Percentiles rank a stretch among this genome's conserved stretches.
phyloP scores from a whole-genome alignment of 1,284 basidiomycete genomes.

The Takashimella koratensis region DNA sequence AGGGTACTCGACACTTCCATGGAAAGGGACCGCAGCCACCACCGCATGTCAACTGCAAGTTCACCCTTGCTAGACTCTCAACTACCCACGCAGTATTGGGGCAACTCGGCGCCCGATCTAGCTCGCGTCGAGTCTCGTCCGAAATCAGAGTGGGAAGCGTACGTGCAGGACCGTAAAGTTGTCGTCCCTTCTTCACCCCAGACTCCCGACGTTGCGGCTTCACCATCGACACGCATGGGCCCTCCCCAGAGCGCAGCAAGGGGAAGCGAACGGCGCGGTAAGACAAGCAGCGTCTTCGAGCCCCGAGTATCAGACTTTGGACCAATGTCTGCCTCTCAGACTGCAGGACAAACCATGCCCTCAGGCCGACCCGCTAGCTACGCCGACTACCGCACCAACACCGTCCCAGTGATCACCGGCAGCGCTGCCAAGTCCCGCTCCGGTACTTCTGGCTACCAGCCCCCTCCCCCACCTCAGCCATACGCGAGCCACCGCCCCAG shows the following conservation, averaged over 20 bases:
- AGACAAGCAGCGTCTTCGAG: slow-evolving; percentile 34
- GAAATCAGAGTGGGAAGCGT: slow-evolving; percentile 39
- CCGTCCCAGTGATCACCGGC: not conserved
- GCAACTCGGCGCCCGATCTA: not conserved
- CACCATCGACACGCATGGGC: not conserved
- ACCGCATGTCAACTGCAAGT: slow-evolving; percentile 2
- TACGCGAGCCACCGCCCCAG: slow-evolving; percentile 1
- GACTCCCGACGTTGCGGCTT: slow-evolving; percentile 5
- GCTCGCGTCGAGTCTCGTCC: not conserved
- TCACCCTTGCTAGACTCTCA: not conserved
- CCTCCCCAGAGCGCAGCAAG: not conserved
- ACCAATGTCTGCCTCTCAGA: not conserved
- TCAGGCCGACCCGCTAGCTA: not conserved
- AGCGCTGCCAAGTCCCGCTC: not conserved
- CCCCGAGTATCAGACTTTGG: slow-evolving; percentile 24
- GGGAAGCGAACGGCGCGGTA: slow-evolving; percentile 13
- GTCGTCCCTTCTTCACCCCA: slow-evolving; percentile 26
- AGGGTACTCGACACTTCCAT: slow-evolving; percentile 3
- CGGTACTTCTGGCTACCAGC: not conserved
- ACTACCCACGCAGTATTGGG: not conserved
- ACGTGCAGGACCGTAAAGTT: slow-evolving; percentile 35
- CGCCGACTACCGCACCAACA: not conserved
- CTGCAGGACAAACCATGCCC: not conserved
- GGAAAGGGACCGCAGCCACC: not conserved
- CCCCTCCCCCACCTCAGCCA: not conserved